Percentiles rank a stretch among this genome's conserved stretches.
phyloP scores from a whole-genome alignment of 139 green algal species.

The Protoeuglena noctilucae region DNA sequence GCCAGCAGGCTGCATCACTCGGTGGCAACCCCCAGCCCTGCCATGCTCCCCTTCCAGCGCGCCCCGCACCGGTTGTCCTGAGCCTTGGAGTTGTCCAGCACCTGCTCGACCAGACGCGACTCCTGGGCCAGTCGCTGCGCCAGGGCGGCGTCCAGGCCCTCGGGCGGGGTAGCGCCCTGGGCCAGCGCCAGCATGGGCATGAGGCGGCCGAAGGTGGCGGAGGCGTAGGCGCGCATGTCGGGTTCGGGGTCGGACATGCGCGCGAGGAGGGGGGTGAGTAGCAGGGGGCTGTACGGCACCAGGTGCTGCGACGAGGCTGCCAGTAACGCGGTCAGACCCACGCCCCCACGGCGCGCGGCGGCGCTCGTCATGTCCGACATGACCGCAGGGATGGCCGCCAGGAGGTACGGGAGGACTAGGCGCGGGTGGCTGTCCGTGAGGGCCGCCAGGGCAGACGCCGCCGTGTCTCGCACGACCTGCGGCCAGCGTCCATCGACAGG shows the following conservation, averaged over 20 bases:
- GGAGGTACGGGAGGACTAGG: constrained; percentile 12
- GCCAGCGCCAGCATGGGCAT: constrained; percentile 76
- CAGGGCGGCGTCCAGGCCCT: constrained; percentile 25
- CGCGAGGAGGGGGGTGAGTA: constrained; percentile 74
- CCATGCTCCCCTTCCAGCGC: constrained; percentile 10
- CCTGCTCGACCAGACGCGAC: constrained; percentile 60
- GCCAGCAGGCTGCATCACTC: no score
- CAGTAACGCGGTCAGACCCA: constrained; percentile 7
- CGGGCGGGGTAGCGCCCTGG: constrained; percentile 36
- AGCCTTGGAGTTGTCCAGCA: constrained; percentile 65
- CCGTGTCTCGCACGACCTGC: not conserved
- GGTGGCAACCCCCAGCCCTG: no score
- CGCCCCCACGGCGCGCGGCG: constrained; percentile 17
- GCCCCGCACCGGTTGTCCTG: constrained; percentile 53
- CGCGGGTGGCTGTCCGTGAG: constrained; percentile 12
- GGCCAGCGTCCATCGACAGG: no score
- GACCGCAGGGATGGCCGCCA: constrained; percentile 17
- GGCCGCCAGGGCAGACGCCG: constrained; percentile 5
- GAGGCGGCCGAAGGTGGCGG: constrained; percentile 57
- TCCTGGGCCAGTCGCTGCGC: constrained; percentile 35
- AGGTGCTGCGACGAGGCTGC: constrained; percentile 21
- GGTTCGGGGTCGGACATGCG: constrained; percentile 63
- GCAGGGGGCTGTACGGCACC: constrained; percentile 49
- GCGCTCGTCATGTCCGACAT: constrained; percentile 12
- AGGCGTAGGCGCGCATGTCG: constrained; percentile 33